Percentiles rank a stretch among this genome's conserved stretches.
Conservation (phyloP, 495 filamentous ascomycete species). For the Xylaria sp. region DNA sequence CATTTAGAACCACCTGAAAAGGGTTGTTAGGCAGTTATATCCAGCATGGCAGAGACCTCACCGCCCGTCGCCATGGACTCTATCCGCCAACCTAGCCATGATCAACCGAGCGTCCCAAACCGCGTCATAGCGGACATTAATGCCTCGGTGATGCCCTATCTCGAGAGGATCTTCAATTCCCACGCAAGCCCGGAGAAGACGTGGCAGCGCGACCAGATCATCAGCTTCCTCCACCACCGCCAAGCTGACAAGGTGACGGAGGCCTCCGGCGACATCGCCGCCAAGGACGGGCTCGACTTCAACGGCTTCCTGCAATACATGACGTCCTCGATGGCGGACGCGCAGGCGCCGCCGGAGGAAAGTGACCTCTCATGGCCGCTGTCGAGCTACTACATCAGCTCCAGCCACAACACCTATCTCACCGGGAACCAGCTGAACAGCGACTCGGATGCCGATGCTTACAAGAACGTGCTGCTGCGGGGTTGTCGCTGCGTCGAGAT, state of each 20-base stretch:
- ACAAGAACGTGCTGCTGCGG: slow-evolving; percentile 79
- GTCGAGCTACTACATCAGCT: slow-evolving; percentile 88
- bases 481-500: slow-evolving; percentile 96
- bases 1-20: too few species aligned
- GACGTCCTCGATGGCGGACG: slow-evolving; percentile 60
- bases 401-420: slow-evolving; percentile 94
- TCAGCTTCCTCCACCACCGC: slow-evolving; percentile 45
- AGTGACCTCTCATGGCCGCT: slow-evolving; percentile 70
- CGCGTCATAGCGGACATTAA: slow-evolving; percentile 43
- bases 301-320: slow-evolving; percentile 65
- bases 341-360: slow-evolving; percentile 44
- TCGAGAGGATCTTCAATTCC: slow-evolving; percentile 47
- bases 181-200: slow-evolving; percentile 41
- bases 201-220: slow-evolving; percentile 48
- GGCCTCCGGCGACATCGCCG: slow-evolving; percentile 40
- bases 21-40: background rate
- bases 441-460: slow-evolving; percentile 78
- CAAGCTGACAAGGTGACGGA: slow-evolving; percentile 47
- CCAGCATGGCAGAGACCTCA: slow-evolving; percentile 36
- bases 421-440: slow-evolving; percentile 91
- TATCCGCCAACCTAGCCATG: slow-evolving; percentile 45
- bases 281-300: slow-evolving; percentile 54
- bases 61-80: slow-evolving; percentile 33
- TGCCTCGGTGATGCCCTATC: slow-evolving; percentile 40
- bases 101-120: slow-evolving; percentile 40